These are phyloP conservation scores for Eucommia ulmoides DNA, from an alignment of 257 asterid species.

Conservation along the genomic window DNA sequence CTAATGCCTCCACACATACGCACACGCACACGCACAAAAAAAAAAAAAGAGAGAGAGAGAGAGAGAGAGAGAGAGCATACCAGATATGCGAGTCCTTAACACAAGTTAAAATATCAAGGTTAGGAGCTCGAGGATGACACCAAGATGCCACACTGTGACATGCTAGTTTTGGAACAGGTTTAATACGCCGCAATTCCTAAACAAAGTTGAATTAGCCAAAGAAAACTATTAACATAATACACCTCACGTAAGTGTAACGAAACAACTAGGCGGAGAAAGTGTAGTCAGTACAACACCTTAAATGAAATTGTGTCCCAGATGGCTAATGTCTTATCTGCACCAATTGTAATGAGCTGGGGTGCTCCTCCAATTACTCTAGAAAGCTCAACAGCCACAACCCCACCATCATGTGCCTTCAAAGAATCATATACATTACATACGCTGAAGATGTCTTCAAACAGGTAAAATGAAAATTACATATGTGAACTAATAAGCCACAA, in stretches of 20 bases:
- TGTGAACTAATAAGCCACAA: not conserved
- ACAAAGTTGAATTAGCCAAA: slow-evolving; percentile 7
- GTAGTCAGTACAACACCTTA: too few relatives aligned
- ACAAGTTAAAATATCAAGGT: slow-evolving; percentile 92
- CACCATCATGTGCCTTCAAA: slow-evolving; percentile 93
- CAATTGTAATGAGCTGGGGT: slow-evolving; percentile 96
- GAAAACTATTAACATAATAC: not conserved
- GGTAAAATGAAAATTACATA: not conserved
- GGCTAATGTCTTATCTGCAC: slow-evolving; percentile 92
- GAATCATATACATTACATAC: slow-evolving; percentile 10
- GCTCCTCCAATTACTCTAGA: slow-evolving; percentile 88
- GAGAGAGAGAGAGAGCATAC: slow-evolving; percentile 27
- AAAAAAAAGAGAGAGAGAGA: too few relatives aligned
- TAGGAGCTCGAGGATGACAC: slow-evolving; percentile 99
- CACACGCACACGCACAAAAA: too few relatives aligned
- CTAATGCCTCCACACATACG: too few relatives aligned
- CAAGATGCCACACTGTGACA: slow-evolving; percentile 99
- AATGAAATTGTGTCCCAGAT: slow-evolving; percentile 96
- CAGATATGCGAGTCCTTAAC: slow-evolving; percentile 98
- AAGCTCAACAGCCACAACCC: slow-evolving; percentile 92
- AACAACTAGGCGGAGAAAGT: too few relatives aligned
- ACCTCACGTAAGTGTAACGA: too few relatives aligned
- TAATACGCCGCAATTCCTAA: slow-evolving; percentile 89
- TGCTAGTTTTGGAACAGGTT: slow-evolving; percentile 90
- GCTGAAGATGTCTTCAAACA: not conserved